Evolutionary conservation across 371 early-diverging fungal genomes (phyloP).

Genomic region (Apophysomyces elegans): DNA sequence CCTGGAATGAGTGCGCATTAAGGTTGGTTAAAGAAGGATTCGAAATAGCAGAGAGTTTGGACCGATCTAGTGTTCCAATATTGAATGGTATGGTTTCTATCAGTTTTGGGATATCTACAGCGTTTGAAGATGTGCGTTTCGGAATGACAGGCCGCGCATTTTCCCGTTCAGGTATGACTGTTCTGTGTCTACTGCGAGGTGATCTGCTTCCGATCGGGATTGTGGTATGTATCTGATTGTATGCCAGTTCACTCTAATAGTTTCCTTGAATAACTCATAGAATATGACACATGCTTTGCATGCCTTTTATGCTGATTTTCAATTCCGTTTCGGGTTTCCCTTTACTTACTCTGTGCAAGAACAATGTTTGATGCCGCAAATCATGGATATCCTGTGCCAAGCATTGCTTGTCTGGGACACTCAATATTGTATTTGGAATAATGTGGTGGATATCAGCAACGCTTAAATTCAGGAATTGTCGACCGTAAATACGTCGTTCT

Average conservation of each 20-base stretch:
- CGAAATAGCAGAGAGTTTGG: background rate
- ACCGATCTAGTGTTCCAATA: slow-evolving; percentile 16
- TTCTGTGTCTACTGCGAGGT: slow-evolving; percentile 3
- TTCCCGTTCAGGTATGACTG: slow-evolving; percentile 7
- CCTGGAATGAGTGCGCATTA: background rate
- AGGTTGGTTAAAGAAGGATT: background rate
- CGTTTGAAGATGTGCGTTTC: slow-evolving; percentile 36
- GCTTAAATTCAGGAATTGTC: slow-evolving; percentile 21
- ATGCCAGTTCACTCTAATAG: background rate
- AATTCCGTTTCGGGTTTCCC: too few species aligned
- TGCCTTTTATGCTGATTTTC: too few species aligned
- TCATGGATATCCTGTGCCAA: slow-evolving; percentile 34
- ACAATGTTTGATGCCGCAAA: slow-evolving; percentile 17
- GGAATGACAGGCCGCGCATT: slow-evolving; percentile 30
- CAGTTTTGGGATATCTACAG: slow-evolving; percentile 32
- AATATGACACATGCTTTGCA: background rate
- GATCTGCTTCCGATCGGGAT: background rate
- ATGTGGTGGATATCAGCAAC: slow-evolving; percentile 16
- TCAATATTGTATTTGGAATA: slow-evolving; percentile 24
- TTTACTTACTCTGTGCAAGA: slow-evolving; percentile 10
- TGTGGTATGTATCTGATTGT: slow-evolving; percentile 5
- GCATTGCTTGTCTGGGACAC: slow-evolving; percentile 31
- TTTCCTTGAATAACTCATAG: background rate
- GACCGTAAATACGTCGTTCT: slow-evolving; percentile 26
- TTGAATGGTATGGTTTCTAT: slow-evolving; percentile 22